Base-by-base conservation (phyloP, 345 rosid genomes). In the Camelina neglecta region DNA sequence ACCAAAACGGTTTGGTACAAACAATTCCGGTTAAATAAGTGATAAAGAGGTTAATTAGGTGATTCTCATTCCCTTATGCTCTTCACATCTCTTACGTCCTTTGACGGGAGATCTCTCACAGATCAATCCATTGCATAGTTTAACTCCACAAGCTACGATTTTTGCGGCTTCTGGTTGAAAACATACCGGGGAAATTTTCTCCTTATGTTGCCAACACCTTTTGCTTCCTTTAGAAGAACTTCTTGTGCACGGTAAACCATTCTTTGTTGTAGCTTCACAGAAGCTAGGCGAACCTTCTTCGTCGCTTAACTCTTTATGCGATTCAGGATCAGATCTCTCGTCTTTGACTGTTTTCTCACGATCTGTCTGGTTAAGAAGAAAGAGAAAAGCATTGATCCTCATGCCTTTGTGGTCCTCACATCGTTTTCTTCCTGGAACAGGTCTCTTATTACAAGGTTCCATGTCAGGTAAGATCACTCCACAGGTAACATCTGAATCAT, bases 331-430 rank as follows among this genome's bases (percentile, higher is more conserved):
- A 45, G 12, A 4, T 26, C 35, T 73, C 39, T 67, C 64, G 10
- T 50, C 39, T 67, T 65, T 59, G 26, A 72, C 56, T n/a, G 64
- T 72, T 53, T 67, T 78, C 59, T 78, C 69, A 45, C 63, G 74
- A 13, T 78, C 81, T 44, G 51, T 29, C 31, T 0, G 26, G 65
- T 67, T 78, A 12, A 55, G 64, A 58, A 60, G 69, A 42, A 83
- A 79, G 23, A 75, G 65, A 13, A 75, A 75, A 65, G 78, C 79
- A 16, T 64, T 76, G 29, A 86, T 69, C 75, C 79, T 86, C 93
- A 84, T 80, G 59, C 94, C 96, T 79, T 84, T 86, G 29, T 90
- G 94, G 53, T 82, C 87, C 38, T 86, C 82, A 5, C 96, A 88
- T 68, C 93, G 81, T 78, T 83, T 76, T 75, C 91, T 87, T 69